These are phyloP conservation scores for Athelia sp. DNA, from an alignment of 1,284 basidiomycete species.

Conservation along the genomic window DNA sequence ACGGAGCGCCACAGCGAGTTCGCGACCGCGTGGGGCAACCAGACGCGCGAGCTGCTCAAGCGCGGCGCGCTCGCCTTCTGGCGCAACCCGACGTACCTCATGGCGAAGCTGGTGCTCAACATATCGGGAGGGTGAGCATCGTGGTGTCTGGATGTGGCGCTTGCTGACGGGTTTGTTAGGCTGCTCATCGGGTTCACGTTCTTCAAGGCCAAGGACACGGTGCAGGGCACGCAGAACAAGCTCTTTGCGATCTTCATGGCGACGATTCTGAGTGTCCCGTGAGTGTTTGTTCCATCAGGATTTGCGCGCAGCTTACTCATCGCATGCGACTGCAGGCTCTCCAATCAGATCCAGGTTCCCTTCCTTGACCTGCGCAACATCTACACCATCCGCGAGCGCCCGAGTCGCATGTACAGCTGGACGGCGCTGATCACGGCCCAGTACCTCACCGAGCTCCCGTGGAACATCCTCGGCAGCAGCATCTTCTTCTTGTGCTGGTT, in stretches of 20 bases:
- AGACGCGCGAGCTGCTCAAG: conserved; percentile 38
- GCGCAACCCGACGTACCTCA: conserved; percentile 67
- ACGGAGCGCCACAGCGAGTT: conserved; percentile 41
- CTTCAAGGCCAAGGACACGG: conserved; percentile 60
- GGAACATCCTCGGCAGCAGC: conserved; percentile 58
- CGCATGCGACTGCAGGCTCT: conserved; percentile 36
- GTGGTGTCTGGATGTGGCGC: conserved; percentile 28
- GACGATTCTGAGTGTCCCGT: conserved; percentile 36
- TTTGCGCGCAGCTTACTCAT: conserved; percentile 19
- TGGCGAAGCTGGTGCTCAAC: conserved; percentile 67
- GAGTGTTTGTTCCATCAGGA: too few species aligned
- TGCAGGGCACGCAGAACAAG: conserved; percentile 79
- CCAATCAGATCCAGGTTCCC: conserved; percentile 42
- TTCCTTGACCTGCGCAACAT: conserved; percentile 46
- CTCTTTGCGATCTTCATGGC: conserved; percentile 58
- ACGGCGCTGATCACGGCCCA: conserved; percentile 62
- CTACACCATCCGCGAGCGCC: conserved; percentile 72
- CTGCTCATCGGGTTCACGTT: conserved; percentile 50
- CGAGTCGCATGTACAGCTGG: conserved; percentile 84
- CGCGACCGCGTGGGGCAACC: conserved; percentile 42
- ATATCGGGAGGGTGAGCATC: conserved; percentile 56
- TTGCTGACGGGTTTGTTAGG: conserved; percentile 38
- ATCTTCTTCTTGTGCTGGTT: conserved; percentile 53
- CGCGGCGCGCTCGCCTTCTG: conserved; percentile 36
- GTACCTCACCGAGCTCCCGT: conserved; percentile 59